These are phyloP conservation scores for Allantophomopsis cytisporea DNA, from an alignment of 2,329 filamentous ascomycete genomes.

Conservation along the genomic window DNA sequence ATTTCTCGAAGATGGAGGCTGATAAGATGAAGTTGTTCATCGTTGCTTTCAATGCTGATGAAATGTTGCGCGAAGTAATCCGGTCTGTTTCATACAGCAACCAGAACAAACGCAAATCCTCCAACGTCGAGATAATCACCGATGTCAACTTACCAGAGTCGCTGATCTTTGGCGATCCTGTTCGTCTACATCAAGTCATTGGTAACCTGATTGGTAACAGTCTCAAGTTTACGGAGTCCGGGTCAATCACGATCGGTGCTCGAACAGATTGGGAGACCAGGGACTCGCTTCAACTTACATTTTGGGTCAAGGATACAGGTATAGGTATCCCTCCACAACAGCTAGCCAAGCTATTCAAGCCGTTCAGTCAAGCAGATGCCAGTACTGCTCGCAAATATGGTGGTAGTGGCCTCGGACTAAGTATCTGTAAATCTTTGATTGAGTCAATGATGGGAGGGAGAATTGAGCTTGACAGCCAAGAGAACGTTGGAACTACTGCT, in stretches of 20 bases:
- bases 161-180: conserved; percentile 57
- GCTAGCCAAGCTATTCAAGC: conserved; percentile 75
- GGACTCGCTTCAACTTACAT: conserved; percentile 61
- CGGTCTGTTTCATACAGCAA: conserved; percentile 54
- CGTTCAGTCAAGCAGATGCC: conserved; percentile 85
- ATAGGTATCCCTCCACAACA: conserved; percentile 81
- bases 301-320: conserved; percentile 80
- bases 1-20: conserved; percentile 89
- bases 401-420: conserved; percentile 79
- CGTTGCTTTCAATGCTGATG: conserved; percentile 52
- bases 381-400: conserved; percentile 86
- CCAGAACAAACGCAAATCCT: conserved; percentile 45
- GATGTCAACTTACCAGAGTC: conserved; percentile 57
- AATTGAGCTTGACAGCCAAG: conserved; percentile 68
- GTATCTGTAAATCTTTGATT: conserved; percentile 89
- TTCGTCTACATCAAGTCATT: conserved; percentile 52
- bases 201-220: conserved; percentile 87
- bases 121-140: conserved; percentile 49
- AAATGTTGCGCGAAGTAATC: conserved; percentile 53
- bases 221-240: conserved; percentile 84
- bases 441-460: conserved; percentile 71
- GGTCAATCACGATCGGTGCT: conserved; percentile 73
- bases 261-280: conserved; percentile 57
- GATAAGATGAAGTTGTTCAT: conserved; percentile 75
- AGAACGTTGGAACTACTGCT: conserved; percentile 54